Evolutionary conservation across 1,284 basidiomycete species (phyloP), one percentile per base, ranked within the genome.

Genomic region (Melanopsichium pennsylvanicum): DNA sequence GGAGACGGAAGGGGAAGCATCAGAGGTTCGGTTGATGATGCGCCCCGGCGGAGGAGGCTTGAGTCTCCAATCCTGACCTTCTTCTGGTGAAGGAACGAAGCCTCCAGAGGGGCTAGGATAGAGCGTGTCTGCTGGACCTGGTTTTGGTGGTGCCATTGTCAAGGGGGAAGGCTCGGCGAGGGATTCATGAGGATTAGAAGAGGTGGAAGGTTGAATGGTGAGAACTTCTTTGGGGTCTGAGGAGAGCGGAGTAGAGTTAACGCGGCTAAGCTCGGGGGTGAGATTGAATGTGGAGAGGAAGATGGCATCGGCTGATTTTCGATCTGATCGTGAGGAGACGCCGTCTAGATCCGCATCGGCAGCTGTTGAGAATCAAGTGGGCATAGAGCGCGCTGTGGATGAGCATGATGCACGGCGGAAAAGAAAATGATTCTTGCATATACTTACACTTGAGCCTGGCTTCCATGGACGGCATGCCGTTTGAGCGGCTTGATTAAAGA

Each of bases 41-140:
- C 64, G 64, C 10, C 58, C 64, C n/a, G 64, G 40, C 21, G 70
- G 70, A 25, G 70, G 60, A 15, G 66, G 54, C 35, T 64, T 70
- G 37, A 72, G 56, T n/a, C 62, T 48, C 70, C 70, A 72, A 42
- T 72, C 70, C 36, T 69, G 61, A 10, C 70, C 70, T 34, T 72
- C 70, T 23, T 72, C 70, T 3, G 70, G 70, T 3, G 67, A 61
- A 15, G 70, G 70, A 4, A 72, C 70, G 37, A 72, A 72, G 16
- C 70, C 70, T 15, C 70, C 70, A 3, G 70, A 72, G 4, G 70
- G 70, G 16, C 64, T 69, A 0, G 70, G 70, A 27, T 70, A 72
- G n/a, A 72, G 61, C 11, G 70, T 70, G 18, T 72, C 66, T 23
- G 60, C 64, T 12, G 70, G 67, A 2, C 54, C 47, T 4, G 69